Evolutionary conservation across 164 flowering plant species (phyloP).

Genomic region (Tetrastigma voinierianum): DNA sequence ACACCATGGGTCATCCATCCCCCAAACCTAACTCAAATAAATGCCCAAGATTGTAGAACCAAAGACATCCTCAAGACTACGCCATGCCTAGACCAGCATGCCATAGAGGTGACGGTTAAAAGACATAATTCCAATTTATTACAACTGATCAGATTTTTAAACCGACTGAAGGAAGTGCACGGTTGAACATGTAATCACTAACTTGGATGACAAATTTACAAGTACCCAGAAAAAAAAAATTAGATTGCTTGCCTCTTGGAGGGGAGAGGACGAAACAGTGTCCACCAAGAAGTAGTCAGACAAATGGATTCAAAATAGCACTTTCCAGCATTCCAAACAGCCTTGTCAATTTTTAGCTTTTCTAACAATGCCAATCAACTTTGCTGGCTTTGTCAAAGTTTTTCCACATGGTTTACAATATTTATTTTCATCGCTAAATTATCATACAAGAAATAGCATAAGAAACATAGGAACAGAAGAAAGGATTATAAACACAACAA

Average conservation of each 20-base stretch:
- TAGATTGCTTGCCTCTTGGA: background rate
- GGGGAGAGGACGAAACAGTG: background rate
- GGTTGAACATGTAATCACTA: background rate
- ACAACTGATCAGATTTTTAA: background rate
- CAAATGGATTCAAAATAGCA: background rate
- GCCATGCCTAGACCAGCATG: no score
- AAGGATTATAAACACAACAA: background rate
- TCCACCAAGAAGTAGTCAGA: background rate
- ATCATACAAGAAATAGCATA: no score
- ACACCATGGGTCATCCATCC: no score
- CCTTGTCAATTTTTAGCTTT: background rate
- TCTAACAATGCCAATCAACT: background rate
- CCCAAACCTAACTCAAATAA: no score
- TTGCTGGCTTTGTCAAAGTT: background rate
- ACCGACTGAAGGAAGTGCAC: background rate
- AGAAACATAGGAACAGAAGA: background rate
- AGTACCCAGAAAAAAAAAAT: background rate
- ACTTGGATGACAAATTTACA: background rate
- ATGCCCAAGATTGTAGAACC: no score
- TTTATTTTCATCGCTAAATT: no score
- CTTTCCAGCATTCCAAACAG: background rate
- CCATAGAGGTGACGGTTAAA: no score
- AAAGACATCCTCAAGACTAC: no score
- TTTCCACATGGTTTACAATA: background rate
- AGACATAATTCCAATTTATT: no score